Base-by-base conservation (phyloP, 495 filamentous ascomycete species). In the Lasiosphaeria ovina region DNA sequence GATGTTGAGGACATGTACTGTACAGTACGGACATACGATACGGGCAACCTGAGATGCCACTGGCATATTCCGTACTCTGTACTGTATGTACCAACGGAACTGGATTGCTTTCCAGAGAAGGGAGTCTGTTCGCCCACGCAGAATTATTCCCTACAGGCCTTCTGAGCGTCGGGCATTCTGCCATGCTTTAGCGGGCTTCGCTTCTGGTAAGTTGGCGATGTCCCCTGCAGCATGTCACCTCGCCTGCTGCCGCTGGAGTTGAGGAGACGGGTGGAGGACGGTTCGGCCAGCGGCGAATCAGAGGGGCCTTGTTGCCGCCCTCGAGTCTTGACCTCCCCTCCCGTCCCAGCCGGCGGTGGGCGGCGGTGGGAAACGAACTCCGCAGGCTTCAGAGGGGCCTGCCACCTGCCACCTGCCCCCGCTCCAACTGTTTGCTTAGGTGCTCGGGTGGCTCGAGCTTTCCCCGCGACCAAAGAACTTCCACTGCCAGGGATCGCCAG, bases 281-380 rank as follows among this genome's bases (percentile, higher is more conserved):
- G 36, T 35, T 24, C 9, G 1, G 33, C 57, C 53, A 45, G 24
- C 31, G 52, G 47, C 67, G 53, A 69, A 67, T 69, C 55, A 65
- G 11, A 31, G 31, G 5, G 9, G 17, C 16, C 9, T 14, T 61
- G 38, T 69, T 67, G 60, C 67, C 67, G 67, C 67, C 62, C 59
- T 57, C 49, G 8, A 14, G 12, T 14, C 44, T 35, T 14, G 38
- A 34, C 54, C 60, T 35, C 40, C 42, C 52, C n/a, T 4, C 10
- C 40, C 24, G 11, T 24, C 44, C 52, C 58, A 42, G 14, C 33
- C 36, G 35, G 52, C 44, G 34, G 51, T 55, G 44, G 42, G 42
- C 42, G 11, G 5, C 6, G 16, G 7, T 47, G 7, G 38, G 38
- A 7, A 42, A 8, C 38, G 12, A 1, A 42, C 11, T 47, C 44